phyloP scores from a whole-genome alignment of 2,329 filamentous ascomycete species.

The Nemania sp. region DNA sequence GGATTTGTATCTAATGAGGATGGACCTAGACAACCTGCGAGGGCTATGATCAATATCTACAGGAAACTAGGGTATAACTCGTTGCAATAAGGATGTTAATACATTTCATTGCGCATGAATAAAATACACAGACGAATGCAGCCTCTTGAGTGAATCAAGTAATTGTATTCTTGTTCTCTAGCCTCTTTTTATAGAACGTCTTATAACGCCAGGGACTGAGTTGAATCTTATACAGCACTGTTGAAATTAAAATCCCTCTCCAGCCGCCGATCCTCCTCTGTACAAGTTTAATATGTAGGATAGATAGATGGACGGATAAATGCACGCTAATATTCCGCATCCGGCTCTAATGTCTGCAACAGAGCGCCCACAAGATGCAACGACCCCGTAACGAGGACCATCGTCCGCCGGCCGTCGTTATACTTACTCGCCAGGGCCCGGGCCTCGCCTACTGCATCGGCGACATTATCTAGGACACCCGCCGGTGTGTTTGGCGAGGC shows the following conservation, averaged over 20 bases:
- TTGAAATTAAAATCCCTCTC: slow-evolving; percentile 18
- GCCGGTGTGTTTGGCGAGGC: slow-evolving; percentile 61
- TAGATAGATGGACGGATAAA: not conserved
- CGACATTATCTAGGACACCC: slow-evolving; percentile 73
- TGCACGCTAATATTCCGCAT: slow-evolving; percentile 50
- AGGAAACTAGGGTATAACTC: not conserved
- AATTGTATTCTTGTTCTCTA: not conserved
- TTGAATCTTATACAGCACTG: slow-evolving; percentile 26
- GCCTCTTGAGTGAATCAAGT: not conserved
- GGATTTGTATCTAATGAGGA: too few relatives aligned
- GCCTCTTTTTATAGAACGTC: not conserved
- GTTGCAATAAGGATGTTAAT: not conserved
- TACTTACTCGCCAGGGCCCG: slow-evolving; percentile 52
- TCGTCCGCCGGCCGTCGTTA: slow-evolving; percentile 59
- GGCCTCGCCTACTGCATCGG: slow-evolving; percentile 74
- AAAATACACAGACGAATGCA: not conserved
- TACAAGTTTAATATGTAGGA: not conserved
- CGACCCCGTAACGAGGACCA: slow-evolving; percentile 81
- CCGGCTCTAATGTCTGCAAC: slow-evolving; percentile 74
- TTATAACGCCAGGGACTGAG: not conserved
- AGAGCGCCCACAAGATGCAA: slow-evolving; percentile 85
- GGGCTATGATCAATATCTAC: not conserved
- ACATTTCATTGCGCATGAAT: not conserved
- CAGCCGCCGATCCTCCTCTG: not conserved
- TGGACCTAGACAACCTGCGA: not conserved